A percentile compares a stretch with the other conserved stretches of the same genome.
Evolutionary conservation across 257 asterid species (phyloP).

Genomic region (Rubia yunnanensis): DNA sequence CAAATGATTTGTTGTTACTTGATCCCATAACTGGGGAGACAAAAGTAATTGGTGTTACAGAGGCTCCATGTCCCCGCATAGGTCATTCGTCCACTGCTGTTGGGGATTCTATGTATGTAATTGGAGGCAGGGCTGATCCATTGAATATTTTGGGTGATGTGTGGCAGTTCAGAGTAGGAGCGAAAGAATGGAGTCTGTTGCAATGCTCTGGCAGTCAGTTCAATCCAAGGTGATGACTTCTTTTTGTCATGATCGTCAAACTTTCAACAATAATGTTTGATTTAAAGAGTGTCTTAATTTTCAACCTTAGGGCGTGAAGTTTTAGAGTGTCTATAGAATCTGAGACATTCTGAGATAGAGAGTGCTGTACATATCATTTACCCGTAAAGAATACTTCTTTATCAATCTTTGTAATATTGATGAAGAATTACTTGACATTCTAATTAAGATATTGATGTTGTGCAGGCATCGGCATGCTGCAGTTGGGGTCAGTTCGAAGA

Average conservation of each 20-base stretch:
- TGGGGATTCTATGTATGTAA: slow-evolving; percentile 54
- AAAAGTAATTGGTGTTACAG: slow-evolving; percentile 41
- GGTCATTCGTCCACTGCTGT: slow-evolving; percentile 71
- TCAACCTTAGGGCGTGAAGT: background rate
- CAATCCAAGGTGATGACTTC: slow-evolving; percentile 55
- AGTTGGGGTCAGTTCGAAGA: slow-evolving; percentile 59
- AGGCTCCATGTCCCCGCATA: slow-evolving; percentile 73
- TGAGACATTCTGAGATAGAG: background rate
- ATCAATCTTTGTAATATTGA: background rate
- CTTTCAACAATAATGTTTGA: background rate
- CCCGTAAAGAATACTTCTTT: background rate
- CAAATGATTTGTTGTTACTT: slow-evolving; percentile 56
- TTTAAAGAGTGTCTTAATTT: background rate
- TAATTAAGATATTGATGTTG: slow-evolving; percentile 3
- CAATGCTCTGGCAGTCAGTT: slow-evolving; percentile 59
- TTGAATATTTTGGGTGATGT: slow-evolving; percentile 68
- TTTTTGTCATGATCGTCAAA: background rate
- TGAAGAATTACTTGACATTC: background rate
- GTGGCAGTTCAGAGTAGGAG: slow-evolving; percentile 48
- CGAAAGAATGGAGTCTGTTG: slow-evolving; percentile 58
- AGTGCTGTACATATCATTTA: too few species aligned
- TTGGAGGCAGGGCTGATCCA: slow-evolving; percentile 97
- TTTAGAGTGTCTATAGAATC: background rate
- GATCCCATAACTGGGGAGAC: slow-evolving; percentile 38
- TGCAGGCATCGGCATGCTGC: slow-evolving; percentile 96